Evolutionary conservation across 1,284 basidiomycete species (phyloP), one percentile per base, ranked within the genome.

Genomic region (Papiliotrema nemorosa): DNA sequence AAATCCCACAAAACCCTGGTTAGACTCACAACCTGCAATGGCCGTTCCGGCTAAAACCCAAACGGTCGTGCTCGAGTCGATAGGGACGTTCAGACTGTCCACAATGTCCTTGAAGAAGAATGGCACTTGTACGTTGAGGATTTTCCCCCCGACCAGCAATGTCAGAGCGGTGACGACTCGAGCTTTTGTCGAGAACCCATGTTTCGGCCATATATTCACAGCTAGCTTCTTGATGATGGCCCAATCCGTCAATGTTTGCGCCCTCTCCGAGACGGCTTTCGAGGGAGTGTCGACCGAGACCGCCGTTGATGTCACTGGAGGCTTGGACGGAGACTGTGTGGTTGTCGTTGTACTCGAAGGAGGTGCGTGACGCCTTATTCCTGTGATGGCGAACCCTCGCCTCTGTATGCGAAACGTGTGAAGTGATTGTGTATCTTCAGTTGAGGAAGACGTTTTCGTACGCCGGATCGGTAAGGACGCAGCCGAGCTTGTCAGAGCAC

Each of bases 41-140:
- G 91, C 79, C 0, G 88, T 85, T 10, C 94, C 96, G 0, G 86
- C 91, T 13, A 98, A 78, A 4, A 92, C 81, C 89, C 91, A 97
- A 3, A 90, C 88, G 0, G 92, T 90, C 4, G 87, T 84, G 0
- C 81, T 78, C 9, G 86, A 80, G 0, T 85, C 82, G 49, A 96
- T 79, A 43, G 89, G 85, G 22, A 97, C 78, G 66, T 96, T 97
- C 57, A 98, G 78, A 1, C 84, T 73, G 69, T 98, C 94, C 52
- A 98, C 85, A 43, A 98, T 84, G 35, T 81, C 72, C 73, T 97
- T 98, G 82, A 98, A 98, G 59, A 97, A 80, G 60, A 92, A 84
- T 0, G 96, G 94, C 5, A 98, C 93, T 80, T 97, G 94, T 0
- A 98, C 94, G 69, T 97, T 98, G 52, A 97, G 77, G 25, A 93